phyloP scores from a whole-genome alignment of 2,329 filamentous ascomycete species.

The Ceratocystis diversiconidia region DNA sequence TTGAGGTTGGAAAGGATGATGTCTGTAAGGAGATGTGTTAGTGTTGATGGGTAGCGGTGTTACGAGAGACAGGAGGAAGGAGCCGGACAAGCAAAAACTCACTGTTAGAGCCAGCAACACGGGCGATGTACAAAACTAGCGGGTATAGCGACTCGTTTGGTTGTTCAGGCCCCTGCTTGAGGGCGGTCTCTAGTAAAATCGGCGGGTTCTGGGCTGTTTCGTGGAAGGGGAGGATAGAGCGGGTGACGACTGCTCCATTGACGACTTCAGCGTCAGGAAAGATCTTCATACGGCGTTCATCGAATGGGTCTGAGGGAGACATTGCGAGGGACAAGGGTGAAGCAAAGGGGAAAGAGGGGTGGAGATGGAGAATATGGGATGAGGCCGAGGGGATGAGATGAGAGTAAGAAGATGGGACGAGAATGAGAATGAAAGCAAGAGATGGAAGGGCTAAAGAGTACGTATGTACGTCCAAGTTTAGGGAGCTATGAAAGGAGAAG shows the following conservation, averaged over 20 bases:
- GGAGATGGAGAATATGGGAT: background rate
- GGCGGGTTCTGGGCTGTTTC: slow-evolving; percentile 69
- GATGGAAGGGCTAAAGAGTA: background rate
- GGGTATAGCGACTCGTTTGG: slow-evolving; percentile 54
- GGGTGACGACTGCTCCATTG: slow-evolving; percentile 11
- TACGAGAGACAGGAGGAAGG: background rate
- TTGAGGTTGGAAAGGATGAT: slow-evolving; percentile 85
- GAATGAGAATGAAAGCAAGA: background rate
- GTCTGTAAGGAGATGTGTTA: slow-evolving; percentile 38
- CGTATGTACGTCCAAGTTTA: background rate
- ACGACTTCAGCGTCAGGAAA: slow-evolving; percentile 6
- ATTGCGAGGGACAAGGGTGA: background rate
- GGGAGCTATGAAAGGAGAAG: background rate
- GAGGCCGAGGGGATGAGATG: background rate
- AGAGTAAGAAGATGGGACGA: background rate
- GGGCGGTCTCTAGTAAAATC: slow-evolving; percentile 66
- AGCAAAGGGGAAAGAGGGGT: background rate
- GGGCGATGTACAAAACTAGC: slow-evolving; percentile 76
- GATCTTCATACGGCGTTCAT: slow-evolving; percentile 11
- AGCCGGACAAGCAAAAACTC: slow-evolving; percentile 22
- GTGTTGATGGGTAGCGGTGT: background rate
- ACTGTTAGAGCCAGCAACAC: slow-evolving; percentile 86
- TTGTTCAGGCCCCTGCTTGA: slow-evolving; percentile 70
- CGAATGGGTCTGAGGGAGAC: background rate
- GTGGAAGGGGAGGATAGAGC: slow-evolving; percentile 15